Base-by-base conservation (phyloP, 2,329 filamentous ascomycete genomes). In the Parascedosporium putredinis region DNA sequence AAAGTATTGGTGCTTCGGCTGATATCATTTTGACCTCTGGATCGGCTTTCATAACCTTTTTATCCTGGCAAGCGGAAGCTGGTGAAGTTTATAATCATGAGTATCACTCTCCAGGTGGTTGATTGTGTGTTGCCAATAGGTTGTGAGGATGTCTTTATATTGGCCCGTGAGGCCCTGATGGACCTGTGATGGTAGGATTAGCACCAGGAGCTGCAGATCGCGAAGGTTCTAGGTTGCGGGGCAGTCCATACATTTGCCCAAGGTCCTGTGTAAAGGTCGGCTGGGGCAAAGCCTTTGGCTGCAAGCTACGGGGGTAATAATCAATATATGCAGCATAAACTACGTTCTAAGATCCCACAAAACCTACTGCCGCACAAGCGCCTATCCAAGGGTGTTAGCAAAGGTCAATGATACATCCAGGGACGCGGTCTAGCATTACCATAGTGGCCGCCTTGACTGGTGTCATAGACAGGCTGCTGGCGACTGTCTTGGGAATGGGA, bases 1-100 rank as follows among this genome's bases (percentile, higher is more conserved):
- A 98, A 12, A 98, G 75, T 58, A 98, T 98, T 1, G 93, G 93
- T 2, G 93, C 93, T 69, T 98, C 93, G 7, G 93, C 93, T 3
- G 90, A 97, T 55, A 98, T 98, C 93, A 98, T 98, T 74, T 98
- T 98, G 45, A 98, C 93, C 61, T 98, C 93, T 0, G 93, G 93
- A 58, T 98, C 93, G 1, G 93, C 93, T 71, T 98, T 98, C 93
- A 98, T 98, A 57, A 98, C 93, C 68, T 98, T 98, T 98, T 98
- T 72, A 98, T 98, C 50, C 93, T 85, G n/a, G 93, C 93, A 36
- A 98, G 76, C 2, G 93, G 93, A 34, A 98, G 76, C 66, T 97
- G 93, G 66, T 98, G 93, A 51, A 97, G 79, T 70, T 98, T 98
- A 76, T 97, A 98, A 68, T 98, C 93, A 67, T 98, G 93, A 45